These are phyloP conservation scores for Cantharellus anzutake DNA, from an alignment of 768 basidiomycete species.

Conservation along the genomic window DNA sequence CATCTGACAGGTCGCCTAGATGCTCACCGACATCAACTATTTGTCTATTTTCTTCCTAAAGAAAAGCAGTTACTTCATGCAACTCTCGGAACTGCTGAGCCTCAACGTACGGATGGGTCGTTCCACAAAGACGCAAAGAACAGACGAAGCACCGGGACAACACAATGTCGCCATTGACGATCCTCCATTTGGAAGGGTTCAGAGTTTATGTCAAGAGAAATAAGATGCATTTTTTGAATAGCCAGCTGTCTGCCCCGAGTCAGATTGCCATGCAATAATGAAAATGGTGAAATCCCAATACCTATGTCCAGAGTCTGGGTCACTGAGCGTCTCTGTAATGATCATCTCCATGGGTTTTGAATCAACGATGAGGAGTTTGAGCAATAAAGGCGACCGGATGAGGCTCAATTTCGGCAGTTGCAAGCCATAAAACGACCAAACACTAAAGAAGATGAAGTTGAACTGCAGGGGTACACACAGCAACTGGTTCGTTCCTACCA, in stretches of 20 bases:
- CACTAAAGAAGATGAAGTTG: constrained; percentile 20
- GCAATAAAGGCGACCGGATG: constrained; percentile 34
- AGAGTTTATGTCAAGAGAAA: constrained; percentile 46
- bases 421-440: constrained; percentile 51
- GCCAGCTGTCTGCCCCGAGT: constrained; percentile 24
- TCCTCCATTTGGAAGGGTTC: constrained; percentile 42
- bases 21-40: constrained; percentile 23
- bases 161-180: constrained; percentile 46
- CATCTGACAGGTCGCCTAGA: neutral
- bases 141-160: constrained; percentile 35
- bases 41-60: constrained; percentile 51
- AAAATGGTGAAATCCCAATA: neutral
- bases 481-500: constrained; percentile 26
- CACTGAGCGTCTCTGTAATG: neutral
- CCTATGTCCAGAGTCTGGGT: neutral
- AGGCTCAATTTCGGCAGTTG: constrained; percentile 34
- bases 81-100: neutral
- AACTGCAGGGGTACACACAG: neutral
- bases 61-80: constrained; percentile 1
- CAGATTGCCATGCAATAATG: constrained; percentile 17
- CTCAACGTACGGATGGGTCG: constrained; percentile 33
- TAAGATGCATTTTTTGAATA: constrained; percentile 33
- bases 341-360: constrained; percentile 29
- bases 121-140: constrained; percentile 48
- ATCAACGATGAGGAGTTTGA: constrained; percentile 44